Base-by-base conservation (phyloP, 2,329 filamentous ascomycete genomes). In the Pezicula carpinea region DNA sequence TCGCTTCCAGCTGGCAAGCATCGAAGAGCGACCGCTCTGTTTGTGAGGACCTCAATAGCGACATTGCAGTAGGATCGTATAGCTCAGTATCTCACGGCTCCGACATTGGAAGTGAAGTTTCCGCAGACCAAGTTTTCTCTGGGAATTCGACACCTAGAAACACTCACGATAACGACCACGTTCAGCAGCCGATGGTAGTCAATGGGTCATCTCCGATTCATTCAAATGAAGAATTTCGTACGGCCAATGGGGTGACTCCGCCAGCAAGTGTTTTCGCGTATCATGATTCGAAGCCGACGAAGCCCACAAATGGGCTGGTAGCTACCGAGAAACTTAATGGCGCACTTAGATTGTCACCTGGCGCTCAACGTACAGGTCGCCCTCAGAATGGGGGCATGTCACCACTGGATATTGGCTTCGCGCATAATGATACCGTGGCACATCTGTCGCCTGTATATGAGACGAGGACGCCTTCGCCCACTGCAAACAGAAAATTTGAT, bases 381-480 rank as follows among this genome's bases (percentile, higher is more conserved):
- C 59, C 33, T 26, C 55, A 54, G 43, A 61, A 58, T 55, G 58
- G 55, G 18, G 60, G 56, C 2, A 56, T 64, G 39, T 58, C 60
- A 19, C 59, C 58, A 21, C 49, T 63, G 10, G 62, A 64, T 44
- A 61, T 62, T 49, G 56, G 58, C 14, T 38, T 47, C 4, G 46
- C 58, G 18, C 53, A 59, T 19, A 48, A 50, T 26, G 58, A 63
- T 4, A 46, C 33, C 26, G 38, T 55, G 7, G 46, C 58, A 17
- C 76, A 75, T 54, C 71, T 91, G 2, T 90, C 87, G 0, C 87
- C 87, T 0, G 86, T 90, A 0, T 85, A 85, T 45, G 87, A 90
- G 66, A 77, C 79, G 5, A 75, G 77, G n/a, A 85, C 83, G 0
- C 83, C 85, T 2, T 88, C 86, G 2, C 85, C 86, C 1, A 85